Base-by-base conservation (phyloP, 2,329 filamentous ascomycete genomes). In the Aureobasidium melanogenum region DNA sequence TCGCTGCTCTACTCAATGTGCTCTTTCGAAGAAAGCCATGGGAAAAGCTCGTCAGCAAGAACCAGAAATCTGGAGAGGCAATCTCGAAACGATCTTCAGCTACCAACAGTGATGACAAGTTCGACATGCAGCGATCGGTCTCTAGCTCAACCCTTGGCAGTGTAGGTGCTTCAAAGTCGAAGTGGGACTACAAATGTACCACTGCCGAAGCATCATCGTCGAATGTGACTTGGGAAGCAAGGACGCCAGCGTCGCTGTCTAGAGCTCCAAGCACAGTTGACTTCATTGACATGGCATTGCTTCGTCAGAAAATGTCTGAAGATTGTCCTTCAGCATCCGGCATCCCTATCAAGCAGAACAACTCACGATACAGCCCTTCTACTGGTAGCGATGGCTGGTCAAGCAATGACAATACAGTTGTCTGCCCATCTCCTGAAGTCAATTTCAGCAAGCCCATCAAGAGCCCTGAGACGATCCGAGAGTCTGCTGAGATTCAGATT, bases 1-100 rank as follows among this genome's bases (percentile, higher is more conserved):
- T 51, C 17, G 26, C 44, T 32, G 36, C 36, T 22, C 43, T 59
- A 8, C 24, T 60, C 36, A 60, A 60, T 34, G 57, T 60, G 6
- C 41, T 60, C 5, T 60, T 60, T 4, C 44, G 46, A 28, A 51
- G 46, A 36, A 51, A 30, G 36, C 57, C 46, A 4, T 60, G 57
- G 57, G 26, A 51, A 3, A 32, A 28, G 32, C 22, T 60, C 4
- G 22, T 26, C 5, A 24, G 24, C 10, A 56, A 56, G 28, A 34
- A 44, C 1, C 39, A 26, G 17, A n/a, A 34, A 17, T 9, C 26
- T 17, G 7, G 2, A 10, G 44, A 30, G 44, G 7, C 7, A 17
- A 19, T 24, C 15, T 15, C n/a, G 41, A 34, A 56, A 12, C 52
- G 17, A 34, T 6, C 15, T 34, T 24, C 24, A 8, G 17, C 38